Conservation (phyloP, 78 protist genomes). For the Guillardia theta region DNA sequence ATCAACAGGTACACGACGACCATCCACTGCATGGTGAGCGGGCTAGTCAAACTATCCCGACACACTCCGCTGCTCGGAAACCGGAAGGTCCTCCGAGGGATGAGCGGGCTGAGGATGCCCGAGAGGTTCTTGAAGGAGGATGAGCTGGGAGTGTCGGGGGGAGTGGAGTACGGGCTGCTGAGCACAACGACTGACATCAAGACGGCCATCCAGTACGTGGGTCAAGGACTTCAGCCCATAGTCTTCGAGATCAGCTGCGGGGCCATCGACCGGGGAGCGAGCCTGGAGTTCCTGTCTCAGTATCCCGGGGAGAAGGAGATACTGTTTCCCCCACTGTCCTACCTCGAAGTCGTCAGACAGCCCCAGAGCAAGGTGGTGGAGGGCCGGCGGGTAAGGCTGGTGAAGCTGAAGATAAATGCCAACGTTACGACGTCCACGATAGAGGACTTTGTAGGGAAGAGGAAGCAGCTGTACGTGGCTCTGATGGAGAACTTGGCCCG, state of each 20-base stretch:
- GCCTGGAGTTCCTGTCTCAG: not conserved
- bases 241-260: not conserved
- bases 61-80: no score
- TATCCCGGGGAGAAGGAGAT: not conserved
- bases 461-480: not conserved
- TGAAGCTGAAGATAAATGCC: not conserved
- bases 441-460: not conserved
- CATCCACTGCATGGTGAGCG: no score
- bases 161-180: constrained; percentile 39
- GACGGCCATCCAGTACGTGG: not conserved
- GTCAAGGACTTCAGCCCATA: not conserved
- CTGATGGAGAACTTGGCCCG: not conserved
- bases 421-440: not conserved
- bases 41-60: no score
- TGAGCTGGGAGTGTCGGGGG: constrained; percentile 17
- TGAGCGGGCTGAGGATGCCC: constrained; percentile 21
- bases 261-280: not conserved
- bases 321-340: not conserved
- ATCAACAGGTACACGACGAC: no score
- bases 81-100: no score
- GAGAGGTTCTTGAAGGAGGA: not conserved
- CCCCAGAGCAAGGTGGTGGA: not conserved
- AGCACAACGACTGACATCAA: constrained; percentile 31
- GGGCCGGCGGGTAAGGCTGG: not conserved
- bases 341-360: not conserved